These are phyloP conservation scores for Metschnikowia continentalis DNA, from an alignment of 805 yeast species.

Conservation along the genomic window DNA sequence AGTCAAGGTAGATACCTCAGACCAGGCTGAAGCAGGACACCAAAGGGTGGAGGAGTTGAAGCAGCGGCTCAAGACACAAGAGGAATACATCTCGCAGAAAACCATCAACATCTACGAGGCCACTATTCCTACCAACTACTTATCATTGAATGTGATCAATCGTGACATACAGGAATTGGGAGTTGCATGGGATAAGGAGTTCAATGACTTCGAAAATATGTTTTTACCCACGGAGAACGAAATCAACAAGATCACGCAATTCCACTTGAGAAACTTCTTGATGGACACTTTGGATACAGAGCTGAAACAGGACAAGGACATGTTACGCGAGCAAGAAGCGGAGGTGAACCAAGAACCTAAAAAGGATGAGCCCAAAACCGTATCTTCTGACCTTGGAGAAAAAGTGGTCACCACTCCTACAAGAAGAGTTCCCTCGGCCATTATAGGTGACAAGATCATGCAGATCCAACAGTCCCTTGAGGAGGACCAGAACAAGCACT, in stretches of 20 bases:
- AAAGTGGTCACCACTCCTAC: slow-evolving; percentile 5
- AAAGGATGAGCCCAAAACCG: not conserved
- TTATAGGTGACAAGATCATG: slow-evolving; percentile 18
- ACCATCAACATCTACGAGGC: slow-evolving; percentile 51
- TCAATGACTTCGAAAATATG: slow-evolving; percentile 69
- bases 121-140: slow-evolving; percentile 59
- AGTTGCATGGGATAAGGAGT: slow-evolving; percentile 82
- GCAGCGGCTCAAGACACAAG: slow-evolving; percentile 48
- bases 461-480: slow-evolving; percentile 18
- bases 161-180: slow-evolving; percentile 76
- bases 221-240: slow-evolving; percentile 91
- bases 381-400: not conserved
- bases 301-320: slow-evolving; percentile 12
- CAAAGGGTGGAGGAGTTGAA: slow-evolving; percentile 55
- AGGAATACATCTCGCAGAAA: slow-evolving; percentile 37
- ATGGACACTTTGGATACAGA: slow-evolving; percentile 43
- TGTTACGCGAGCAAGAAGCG: not conserved
- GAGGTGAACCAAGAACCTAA: not conserved
- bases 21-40: slow-evolving; percentile 66
- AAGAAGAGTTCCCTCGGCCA: slow-evolving; percentile 15
- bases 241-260: slow-evolving; percentile 83
- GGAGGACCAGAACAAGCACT: slow-evolving; percentile 14
- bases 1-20: slow-evolving; percentile 72
- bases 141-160: slow-evolving; percentile 65
- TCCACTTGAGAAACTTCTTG: slow-evolving; percentile 74